phyloP scores from a whole-genome alignment of 129 eudicot genomes.

The Centella asiatica region DNA sequence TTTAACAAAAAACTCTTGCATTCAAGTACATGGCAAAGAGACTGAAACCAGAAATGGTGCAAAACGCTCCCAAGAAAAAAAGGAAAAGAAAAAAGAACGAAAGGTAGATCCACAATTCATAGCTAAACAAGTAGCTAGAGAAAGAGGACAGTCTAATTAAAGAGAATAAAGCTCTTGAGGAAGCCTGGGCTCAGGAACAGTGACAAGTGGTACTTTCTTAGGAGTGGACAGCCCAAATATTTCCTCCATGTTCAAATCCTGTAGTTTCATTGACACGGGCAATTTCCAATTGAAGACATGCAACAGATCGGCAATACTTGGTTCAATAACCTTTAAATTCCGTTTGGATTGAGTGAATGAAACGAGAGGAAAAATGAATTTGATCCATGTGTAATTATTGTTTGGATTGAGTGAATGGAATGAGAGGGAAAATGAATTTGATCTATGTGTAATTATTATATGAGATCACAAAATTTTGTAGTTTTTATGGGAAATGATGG shows the following conservation, averaged over 20 bases:
- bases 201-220: slow-evolving; percentile 35
- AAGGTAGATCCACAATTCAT: background rate
- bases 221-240: slow-evolving; percentile 50
- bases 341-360: too few relatives aligned
- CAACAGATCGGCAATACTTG: slow-evolving; percentile 45
- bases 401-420: too few relatives aligned
- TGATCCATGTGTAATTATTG: too few relatives aligned
- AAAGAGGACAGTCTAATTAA: background rate
- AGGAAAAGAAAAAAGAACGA: background rate
- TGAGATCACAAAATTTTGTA: too few relatives aligned
- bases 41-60: too few relatives aligned
- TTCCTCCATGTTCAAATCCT: slow-evolving; percentile 49
- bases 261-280: slow-evolving; percentile 19
- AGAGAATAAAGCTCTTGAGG: slow-evolving; percentile 24
- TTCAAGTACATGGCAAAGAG: too few relatives aligned
- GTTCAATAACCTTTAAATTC: slow-evolving; percentile 40
- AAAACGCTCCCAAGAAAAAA: background rate
- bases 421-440: too few relatives aligned
- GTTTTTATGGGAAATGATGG: too few relatives aligned
- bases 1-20: too few relatives aligned
- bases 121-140: background rate
- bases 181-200: slow-evolving; percentile 38
- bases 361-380: too few relatives aligned
- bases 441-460: too few relatives aligned
- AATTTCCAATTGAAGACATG: slow-evolving; percentile 50